Base-by-base conservation (phyloP, 768 basidiomycete genomes). In the Rickenella mellea region DNA sequence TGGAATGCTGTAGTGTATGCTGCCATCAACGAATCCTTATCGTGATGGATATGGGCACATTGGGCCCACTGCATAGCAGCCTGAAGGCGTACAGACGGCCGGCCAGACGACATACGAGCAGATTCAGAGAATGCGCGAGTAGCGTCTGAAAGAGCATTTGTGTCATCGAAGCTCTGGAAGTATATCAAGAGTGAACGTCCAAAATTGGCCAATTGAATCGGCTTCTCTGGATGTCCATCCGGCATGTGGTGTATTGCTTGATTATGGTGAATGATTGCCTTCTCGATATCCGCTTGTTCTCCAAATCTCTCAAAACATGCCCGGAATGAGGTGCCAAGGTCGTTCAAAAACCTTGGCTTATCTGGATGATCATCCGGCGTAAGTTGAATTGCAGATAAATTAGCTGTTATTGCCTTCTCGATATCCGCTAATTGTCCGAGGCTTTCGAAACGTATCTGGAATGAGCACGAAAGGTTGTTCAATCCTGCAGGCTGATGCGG, bases 351-450 rank as follows among this genome's bases (percentile, higher is more conserved):
- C 8, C 9, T 17, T 44, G 50, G n/a, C 32, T 42, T 50, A n/a
- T 33, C 32, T 15, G 45, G 33, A 41, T 50, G 44, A n/a, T 19
- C 48, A 29, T 39, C 27, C 11, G 48, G 41, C 11, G 48, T 49
- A 11, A 35, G 26, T 10, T 10, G 10, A 10, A 9, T 12, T 12
- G 11, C 11, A 10, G 11, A 11, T n/a, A n/a, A n/a, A n/a, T n/a
- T n/a, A 11, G 20, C 11, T 20, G 36, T 11, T 11, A 38, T 38
- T 20, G 36, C 36, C 20, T 38, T 11, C 11, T 38, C 36, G 12
- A 38, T 11, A 19, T 38, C 36, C 20, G 11, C 20, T 10, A 38
- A 11, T 10, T 38, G 11, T 20, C 36, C 12, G 20, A 38, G 20
- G 12, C 20, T 11, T 11, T 38, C 36, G 20, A 38, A 38, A 12